These are phyloP conservation scores for Scedosporium boydii DNA, from an alignment of 2,329 filamentous ascomycete species.

Conservation along the genomic window DNA sequence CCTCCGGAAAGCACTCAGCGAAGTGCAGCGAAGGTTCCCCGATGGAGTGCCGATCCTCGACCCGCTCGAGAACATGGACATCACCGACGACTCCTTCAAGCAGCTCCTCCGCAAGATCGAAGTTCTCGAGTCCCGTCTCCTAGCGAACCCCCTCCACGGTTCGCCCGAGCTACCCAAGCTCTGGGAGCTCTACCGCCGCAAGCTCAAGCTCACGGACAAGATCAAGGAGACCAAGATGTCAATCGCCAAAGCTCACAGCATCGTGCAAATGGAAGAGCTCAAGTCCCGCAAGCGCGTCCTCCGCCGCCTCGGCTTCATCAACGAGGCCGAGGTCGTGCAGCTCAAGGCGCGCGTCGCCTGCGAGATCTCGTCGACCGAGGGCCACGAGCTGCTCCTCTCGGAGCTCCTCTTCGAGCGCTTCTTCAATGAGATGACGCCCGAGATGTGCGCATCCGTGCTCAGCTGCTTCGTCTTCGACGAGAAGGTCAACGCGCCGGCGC, in stretches of 20 bases:
- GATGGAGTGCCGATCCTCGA: constrained; percentile 85
- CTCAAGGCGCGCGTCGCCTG: constrained; percentile 95
- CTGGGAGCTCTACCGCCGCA: constrained; percentile 78
- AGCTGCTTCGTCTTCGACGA: constrained; percentile 98
- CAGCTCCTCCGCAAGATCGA: constrained; percentile 92
- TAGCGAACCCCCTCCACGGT: constrained; percentile 85
- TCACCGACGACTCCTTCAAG: constrained; percentile 87
- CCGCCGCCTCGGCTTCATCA: constrained; percentile 88
- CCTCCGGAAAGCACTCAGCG: constrained; percentile 56
- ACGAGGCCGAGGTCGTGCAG: constrained; percentile 89
- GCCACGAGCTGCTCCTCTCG: constrained; percentile 85
- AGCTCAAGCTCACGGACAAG: constrained; percentile 64
- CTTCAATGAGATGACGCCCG: constrained; percentile 90
- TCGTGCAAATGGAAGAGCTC: constrained; percentile 89
- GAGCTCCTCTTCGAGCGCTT: constrained; percentile 95
- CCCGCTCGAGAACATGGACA: constrained; percentile 93
- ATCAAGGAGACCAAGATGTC: constrained; percentile 85
- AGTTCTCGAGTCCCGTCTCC: constrained; percentile 80
- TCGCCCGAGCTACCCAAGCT: constrained; percentile 75
- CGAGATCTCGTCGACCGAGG: constrained; percentile 85
- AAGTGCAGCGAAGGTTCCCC: constrained; percentile 80
- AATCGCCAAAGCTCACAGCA: constrained; percentile 74
- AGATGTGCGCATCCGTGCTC: constrained; percentile 76
- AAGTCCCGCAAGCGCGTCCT: constrained; percentile 94
- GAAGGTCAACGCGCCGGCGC: constrained; percentile 67